These are phyloP conservation scores for Trichoderma hamatum DNA, from an alignment of 2,329 filamentous ascomycete species.

Conservation along the genomic window DNA sequence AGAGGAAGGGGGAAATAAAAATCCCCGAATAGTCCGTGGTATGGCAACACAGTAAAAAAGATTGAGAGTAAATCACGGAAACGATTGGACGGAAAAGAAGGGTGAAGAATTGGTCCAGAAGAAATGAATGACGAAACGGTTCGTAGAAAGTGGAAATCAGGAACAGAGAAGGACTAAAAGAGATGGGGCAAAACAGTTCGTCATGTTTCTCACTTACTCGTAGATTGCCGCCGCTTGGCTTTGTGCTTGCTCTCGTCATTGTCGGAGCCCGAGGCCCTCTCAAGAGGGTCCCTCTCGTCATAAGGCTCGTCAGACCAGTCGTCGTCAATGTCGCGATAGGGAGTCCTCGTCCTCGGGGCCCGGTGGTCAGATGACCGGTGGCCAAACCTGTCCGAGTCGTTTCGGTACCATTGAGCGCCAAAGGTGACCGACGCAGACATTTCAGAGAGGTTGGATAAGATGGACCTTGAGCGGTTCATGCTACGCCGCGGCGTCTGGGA, in stretches of 20 bases:
- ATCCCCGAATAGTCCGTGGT: constrained; percentile 22
- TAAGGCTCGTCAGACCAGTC: constrained; percentile 13
- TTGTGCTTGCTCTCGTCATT: background rate
- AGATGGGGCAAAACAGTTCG: background rate
- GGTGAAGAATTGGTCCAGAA: background rate
- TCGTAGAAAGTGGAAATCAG: constrained; percentile 23
- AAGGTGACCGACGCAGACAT: constrained; percentile 6
- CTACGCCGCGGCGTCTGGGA: constrained; percentile 49
- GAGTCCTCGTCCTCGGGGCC: background rate
- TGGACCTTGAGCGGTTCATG: constrained; percentile 49
- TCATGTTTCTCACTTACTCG: constrained; percentile 26
- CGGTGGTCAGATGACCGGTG: background rate
- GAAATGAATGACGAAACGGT: background rate
- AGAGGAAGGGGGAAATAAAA: constrained; percentile 2
- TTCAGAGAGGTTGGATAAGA: constrained; percentile 50
- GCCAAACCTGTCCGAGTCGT: background rate
- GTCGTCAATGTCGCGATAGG: constrained; percentile 10
- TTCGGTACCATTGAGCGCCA: background rate
- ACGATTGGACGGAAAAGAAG: background rate
- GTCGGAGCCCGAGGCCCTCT: background rate
- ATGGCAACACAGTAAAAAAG: constrained; percentile 5
- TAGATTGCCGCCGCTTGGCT: constrained; percentile 8
- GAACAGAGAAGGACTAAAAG: background rate
- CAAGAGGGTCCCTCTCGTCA: background rate
- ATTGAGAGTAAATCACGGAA: background rate